Conservation (phyloP, 208 protist species). For the Balamuthia mandrillaris region DNA sequence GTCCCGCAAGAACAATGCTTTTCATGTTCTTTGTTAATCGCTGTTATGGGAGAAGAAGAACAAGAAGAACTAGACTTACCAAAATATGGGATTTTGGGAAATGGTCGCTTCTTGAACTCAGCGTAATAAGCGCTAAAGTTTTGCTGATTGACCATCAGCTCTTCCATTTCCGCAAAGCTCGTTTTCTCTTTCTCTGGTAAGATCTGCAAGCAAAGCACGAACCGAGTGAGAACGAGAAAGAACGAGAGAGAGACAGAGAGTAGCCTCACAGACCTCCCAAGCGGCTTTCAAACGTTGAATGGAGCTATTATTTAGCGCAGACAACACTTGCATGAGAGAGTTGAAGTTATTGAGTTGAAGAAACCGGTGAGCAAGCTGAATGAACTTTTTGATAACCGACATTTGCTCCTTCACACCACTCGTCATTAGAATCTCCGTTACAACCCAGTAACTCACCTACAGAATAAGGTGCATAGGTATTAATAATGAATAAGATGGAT, state of each 20-base stretch:
- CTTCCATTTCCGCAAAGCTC: not conserved
- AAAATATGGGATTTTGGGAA: constrained; percentile 25
- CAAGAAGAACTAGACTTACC: not conserved
- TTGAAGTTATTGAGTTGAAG: not conserved
- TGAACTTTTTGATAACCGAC: not conserved
- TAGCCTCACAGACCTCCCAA: not conserved
- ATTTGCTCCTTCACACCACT: not conserved
- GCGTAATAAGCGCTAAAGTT: not conserved
- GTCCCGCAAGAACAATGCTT: constrained; percentile 17
- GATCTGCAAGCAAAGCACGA: not conserved
- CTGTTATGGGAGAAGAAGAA: not conserved
- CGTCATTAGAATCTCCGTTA: constrained; percentile 9
- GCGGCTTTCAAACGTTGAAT: not conserved
- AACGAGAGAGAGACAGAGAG: not conserved
- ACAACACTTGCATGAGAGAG: not conserved
- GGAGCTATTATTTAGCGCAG: not conserved
- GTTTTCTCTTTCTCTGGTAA: not conserved
- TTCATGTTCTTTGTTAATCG: not conserved
- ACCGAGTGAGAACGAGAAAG: not conserved
- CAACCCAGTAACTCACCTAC: constrained; percentile 30
- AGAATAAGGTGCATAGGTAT: too few relatives aligned
- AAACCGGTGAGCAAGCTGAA: not conserved
- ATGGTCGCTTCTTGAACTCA: constrained; percentile 2
- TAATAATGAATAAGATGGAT: too few relatives aligned
- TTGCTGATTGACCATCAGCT: not conserved